Percentiles rank a stretch among this genome's conserved stretches.
Evolutionary conservation across 108 stramenopile genomes (phyloP).

Genomic region (Hondaea fermentalgiana): DNA sequence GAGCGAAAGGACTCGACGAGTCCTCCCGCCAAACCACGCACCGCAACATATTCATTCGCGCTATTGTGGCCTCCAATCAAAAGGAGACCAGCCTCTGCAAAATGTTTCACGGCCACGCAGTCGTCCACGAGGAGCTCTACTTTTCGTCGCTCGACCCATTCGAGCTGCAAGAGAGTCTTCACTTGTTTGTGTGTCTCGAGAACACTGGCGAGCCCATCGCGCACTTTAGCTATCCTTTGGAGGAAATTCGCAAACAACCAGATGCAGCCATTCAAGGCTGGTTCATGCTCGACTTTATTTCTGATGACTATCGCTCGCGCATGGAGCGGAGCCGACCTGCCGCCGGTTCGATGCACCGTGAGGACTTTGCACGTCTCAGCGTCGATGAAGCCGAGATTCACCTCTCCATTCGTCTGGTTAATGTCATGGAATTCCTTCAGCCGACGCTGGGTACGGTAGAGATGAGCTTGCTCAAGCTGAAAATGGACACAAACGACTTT

Average conservation of each 20-base stretch:
- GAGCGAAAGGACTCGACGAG: not conserved
- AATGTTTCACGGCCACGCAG: not conserved
- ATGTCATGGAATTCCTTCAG: not conserved
- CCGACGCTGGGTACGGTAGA: not conserved
- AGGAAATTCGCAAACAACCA: not conserved
- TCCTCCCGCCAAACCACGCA: not conserved
- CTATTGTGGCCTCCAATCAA: not conserved
- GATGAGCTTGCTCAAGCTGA: not conserved
- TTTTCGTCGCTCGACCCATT: not conserved
- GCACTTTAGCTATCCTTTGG: not conserved
- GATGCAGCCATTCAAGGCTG: not conserved
- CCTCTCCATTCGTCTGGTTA: not conserved
- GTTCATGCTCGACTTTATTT: not conserved
- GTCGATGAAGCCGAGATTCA: not conserved
- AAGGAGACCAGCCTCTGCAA: not conserved
- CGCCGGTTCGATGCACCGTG: not conserved
- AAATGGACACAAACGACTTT: conserved; percentile 16
- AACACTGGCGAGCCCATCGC: not conserved
- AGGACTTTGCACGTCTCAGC: not conserved
- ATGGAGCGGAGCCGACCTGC: not conserved
- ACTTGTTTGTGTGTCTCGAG: not conserved
- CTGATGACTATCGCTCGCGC: not conserved
- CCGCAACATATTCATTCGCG: not conserved
- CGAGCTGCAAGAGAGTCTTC: not conserved
- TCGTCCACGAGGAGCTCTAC: not conserved